phyloP scores from a whole-genome alignment of 768 basidiomycete genomes.

The Termitomyces sp. region DNA sequence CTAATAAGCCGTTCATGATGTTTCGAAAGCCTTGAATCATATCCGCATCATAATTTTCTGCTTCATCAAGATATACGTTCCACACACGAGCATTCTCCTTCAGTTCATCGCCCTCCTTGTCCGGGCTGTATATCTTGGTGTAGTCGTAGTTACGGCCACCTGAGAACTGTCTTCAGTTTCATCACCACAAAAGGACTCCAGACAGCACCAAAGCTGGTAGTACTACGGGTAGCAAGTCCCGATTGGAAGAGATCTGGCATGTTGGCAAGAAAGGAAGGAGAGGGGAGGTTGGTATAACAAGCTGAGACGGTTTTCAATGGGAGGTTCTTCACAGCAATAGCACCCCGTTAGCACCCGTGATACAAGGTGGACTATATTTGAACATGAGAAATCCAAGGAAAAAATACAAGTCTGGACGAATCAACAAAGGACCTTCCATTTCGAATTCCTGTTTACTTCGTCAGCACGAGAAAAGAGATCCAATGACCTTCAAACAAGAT shows the following conservation, averaged over 20 bases:
- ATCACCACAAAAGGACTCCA: too few species aligned
- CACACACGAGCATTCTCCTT: background rate
- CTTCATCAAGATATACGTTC: background rate
- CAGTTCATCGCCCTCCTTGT: background rate
- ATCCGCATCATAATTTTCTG: background rate
- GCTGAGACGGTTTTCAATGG: too few species aligned
- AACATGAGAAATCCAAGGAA: background rate
- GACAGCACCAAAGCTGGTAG: too few species aligned
- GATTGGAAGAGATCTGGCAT: background rate
- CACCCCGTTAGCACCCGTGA: background rate
- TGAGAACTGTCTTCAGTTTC: too few species aligned
- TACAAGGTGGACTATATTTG: background rate
- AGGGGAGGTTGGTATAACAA: too few species aligned
- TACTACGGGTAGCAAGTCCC: background rate
- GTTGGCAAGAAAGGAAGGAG: too few species aligned
- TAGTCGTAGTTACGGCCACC: background rate
- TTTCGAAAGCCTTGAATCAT: background rate
- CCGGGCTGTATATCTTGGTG: background rate
- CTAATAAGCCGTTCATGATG: background rate
- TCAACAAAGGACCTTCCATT: background rate
- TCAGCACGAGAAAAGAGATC: background rate
- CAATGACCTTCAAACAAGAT: background rate
- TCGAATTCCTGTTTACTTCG: background rate
- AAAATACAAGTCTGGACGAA: background rate
- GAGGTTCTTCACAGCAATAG: background rate